phyloP scores from a whole-genome alignment of 1,284 basidiomycete genomes.

The Cryptococcus hybrid region DNA sequence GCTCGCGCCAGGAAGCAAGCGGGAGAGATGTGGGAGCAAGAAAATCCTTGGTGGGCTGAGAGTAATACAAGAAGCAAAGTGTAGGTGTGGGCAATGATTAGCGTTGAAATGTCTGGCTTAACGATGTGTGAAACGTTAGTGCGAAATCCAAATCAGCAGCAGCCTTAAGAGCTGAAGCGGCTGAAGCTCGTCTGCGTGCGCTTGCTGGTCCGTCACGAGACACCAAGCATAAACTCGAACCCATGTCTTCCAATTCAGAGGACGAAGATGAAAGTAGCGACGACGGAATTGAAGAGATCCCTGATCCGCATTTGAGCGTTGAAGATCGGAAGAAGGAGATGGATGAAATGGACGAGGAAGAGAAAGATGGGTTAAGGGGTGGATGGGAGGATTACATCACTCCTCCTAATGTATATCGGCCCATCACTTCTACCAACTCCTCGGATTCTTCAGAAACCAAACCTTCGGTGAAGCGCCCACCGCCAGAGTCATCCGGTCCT shows the following conservation, averaged over 20 bases:
- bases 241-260: neutral
- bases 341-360: slow-evolving; percentile 38
- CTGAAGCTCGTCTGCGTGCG: slow-evolving; percentile 32
- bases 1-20: slow-evolving; percentile 32
- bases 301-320: slow-evolving; percentile 30
- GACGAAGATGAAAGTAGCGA: slow-evolving; percentile 5
- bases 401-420: too few relatives aligned
- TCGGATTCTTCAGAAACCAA: neutral
- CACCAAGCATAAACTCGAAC: slow-evolving; percentile 6
- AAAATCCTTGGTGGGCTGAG: slow-evolving; percentile 43
- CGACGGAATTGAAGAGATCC: slow-evolving; percentile 12
- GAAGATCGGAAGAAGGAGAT: slow-evolving; percentile 34
- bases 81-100: slow-evolving; percentile 17
- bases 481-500: neutral
- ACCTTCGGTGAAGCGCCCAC: neutral
- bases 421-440: too few relatives aligned
- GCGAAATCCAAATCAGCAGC: slow-evolving; percentile 44
- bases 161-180: slow-evolving; percentile 38
- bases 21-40: slow-evolving; percentile 25
- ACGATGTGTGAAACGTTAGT: slow-evolving; percentile 7
- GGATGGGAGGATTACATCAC: slow-evolving; percentile 35
- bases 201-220: slow-evolving; percentile 11
- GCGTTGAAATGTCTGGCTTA: neutral
- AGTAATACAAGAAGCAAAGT: slow-evolving; percentile 39
- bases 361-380: slow-evolving; percentile 25